Conservation (phyloP, 23 red algal genomes). For the Chondrus crispus region DNA sequence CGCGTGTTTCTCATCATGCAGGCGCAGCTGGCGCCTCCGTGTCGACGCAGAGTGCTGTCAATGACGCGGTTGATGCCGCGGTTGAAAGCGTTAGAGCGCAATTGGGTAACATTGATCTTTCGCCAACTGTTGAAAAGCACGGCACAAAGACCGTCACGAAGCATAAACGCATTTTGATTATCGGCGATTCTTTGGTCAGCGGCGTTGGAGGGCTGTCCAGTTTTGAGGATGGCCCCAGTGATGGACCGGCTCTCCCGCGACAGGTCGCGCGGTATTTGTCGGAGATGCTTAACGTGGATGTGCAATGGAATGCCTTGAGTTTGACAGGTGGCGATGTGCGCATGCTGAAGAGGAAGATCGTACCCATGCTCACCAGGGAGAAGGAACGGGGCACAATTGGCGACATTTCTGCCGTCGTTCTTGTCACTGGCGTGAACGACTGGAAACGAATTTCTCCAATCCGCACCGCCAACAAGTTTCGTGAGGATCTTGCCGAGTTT, state of each 20-base stretch:
- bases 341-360: conserved; percentile 65
- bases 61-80: conserved; percentile 3
- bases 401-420: conserved; percentile 78
- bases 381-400: conserved; percentile 26
- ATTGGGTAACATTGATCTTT: neutral
- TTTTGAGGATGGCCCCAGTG: conserved; percentile 58
- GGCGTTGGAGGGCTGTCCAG: conserved; percentile 77
- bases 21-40: neutral
- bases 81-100: neutral
- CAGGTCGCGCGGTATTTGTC: conserved; percentile 62
- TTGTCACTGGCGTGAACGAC: conserved; percentile 84
- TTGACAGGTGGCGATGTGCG: conserved; percentile 78
- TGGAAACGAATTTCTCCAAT: conserved; percentile 79
- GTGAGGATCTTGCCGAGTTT: conserved; percentile 65
- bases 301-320: conserved; percentile 84
- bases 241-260: conserved; percentile 71
- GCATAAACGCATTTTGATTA: conserved; percentile 60
- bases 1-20: neutral
- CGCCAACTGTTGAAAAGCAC: neutral
- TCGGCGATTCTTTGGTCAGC: conserved; percentile 81
- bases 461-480: conserved; percentile 53
- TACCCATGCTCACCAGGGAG: conserved; percentile 65
- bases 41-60: neutral
- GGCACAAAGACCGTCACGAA: neutral
- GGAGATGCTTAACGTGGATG: conserved; percentile 51